A percentile compares a stretch with the other conserved stretches of the same genome.
Evolutionary conservation across 495 filamentous ascomycete species (phyloP).

Genomic region (Terfezia claveryi): DNA sequence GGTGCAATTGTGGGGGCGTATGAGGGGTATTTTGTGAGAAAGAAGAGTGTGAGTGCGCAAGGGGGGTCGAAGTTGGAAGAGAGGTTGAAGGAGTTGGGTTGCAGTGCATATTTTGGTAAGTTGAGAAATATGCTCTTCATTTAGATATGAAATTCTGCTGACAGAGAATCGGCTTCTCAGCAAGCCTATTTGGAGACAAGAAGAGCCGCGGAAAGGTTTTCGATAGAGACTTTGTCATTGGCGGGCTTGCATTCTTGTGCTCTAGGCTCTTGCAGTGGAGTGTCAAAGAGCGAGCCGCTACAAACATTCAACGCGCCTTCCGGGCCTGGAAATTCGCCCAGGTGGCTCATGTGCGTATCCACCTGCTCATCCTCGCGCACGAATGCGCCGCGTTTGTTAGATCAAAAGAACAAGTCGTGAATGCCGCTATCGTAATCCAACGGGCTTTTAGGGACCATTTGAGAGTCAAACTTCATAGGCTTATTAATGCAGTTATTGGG

Average conservation of each 20-base stretch:
- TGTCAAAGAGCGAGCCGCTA: conserved; percentile 24
- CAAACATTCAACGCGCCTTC: conserved; percentile 26
- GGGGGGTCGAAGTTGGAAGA: conserved; percentile 8
- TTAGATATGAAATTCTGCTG: too few species aligned
- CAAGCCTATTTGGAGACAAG: conserved; percentile 17
- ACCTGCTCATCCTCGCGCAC: conserved; percentile 25
- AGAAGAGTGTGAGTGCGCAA: conserved; percentile 3
- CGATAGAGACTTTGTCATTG: conserved; percentile 30
- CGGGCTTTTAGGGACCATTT: conserved; percentile 20
- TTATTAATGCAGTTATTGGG: conserved; percentile 8
- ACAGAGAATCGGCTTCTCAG: conserved; percentile 3
- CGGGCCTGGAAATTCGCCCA: conserved; percentile 19
- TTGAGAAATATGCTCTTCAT: background rate
- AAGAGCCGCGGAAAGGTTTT: conserved; percentile 21
- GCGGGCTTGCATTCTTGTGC: conserved; percentile 38
- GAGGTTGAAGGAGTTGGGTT: conserved; percentile 21
- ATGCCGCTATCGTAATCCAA: conserved; percentile 33
- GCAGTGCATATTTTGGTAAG: conserved; percentile 28
- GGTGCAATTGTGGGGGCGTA: conserved; percentile 39
- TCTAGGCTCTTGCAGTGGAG: conserved; percentile 36
- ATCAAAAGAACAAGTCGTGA: conserved; percentile 23
- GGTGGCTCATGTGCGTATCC: conserved; percentile 19
- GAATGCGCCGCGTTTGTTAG: conserved; percentile 28
- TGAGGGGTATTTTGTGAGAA: conserved; percentile 20
- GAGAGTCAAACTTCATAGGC: conserved; percentile 12